Evolutionary conservation across 75 land plant genomes (phyloP), one percentile per base, ranked within the genome.

Genomic region (Sequoia sempervirens): DNA sequence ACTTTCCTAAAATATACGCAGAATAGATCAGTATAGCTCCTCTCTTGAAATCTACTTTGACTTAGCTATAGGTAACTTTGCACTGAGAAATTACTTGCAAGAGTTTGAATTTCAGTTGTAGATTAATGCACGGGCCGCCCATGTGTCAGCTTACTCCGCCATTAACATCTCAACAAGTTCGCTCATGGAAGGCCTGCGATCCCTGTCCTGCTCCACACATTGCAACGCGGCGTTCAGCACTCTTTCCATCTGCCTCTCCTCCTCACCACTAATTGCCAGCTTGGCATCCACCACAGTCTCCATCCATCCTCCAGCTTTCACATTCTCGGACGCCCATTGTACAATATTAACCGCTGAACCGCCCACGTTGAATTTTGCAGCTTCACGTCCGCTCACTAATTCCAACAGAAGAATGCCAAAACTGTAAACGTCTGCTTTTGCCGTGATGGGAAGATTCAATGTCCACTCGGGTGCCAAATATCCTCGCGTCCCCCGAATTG

Each of bases 341-440:
- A 93, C 94, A 10, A 94, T 83, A 56, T 92, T 91, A 84, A 90
- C 87, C 1, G 54, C 23, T 17, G 23, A 17, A 0, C 58, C 58
- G 0, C 0, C 3, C 58, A 17, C 58, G 2, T 18, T 56, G 58
- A 86, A 36, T 86, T 88, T 5, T 83, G 82, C 80, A 85, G 43
- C 45, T 37, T 82, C 68, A 1, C 37, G 79, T 52, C 96, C 93
- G 72, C 82, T 87, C 12, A 90, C 90, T 7, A 94, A 80, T 84
- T 94, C 96, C 61, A 94, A 85, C 58, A 94, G 78, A 73, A 92
- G 90, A 91, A 94, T 88, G 8, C 95, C 95, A 72, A 86, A 94
- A 84, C 95, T 92, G 86, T 93, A 94, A 1, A 94, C 96, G 43
- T 94, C 96, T 6, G 90, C 91, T 81, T 94, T 94, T 10, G 90